phyloP scores from a whole-genome alignment of 2,329 filamentous ascomycete genomes.

The Verticillium nonalfalfae region DNA sequence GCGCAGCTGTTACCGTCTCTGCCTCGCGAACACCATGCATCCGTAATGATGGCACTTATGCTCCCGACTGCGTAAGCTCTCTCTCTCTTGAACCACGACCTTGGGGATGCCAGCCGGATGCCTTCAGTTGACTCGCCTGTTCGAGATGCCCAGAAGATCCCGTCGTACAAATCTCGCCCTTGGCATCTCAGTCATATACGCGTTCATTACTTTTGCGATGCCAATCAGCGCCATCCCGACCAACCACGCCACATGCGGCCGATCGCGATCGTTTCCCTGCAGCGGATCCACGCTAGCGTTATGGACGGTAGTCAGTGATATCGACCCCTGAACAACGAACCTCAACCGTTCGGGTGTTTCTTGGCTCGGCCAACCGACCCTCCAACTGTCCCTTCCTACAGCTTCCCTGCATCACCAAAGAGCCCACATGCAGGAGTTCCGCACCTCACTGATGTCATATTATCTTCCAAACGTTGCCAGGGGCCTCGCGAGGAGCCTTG shows the following conservation, averaged over 20 bases:
- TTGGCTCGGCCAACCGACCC: neutral
- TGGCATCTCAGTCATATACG: neutral
- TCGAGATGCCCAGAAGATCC: neutral
- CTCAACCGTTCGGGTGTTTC: neutral
- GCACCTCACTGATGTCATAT: neutral
- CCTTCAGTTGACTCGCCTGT: neutral
- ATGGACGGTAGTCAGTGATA: neutral
- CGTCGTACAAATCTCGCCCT: neutral
- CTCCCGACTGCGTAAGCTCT: neutral
- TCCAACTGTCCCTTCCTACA: neutral
- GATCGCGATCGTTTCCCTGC: neutral
- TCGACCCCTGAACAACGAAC: neutral
- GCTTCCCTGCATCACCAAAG: neutral
- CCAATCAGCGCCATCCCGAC: neutral
- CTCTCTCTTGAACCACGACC: neutral
- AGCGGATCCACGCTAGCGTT: slow-evolving; percentile 1
- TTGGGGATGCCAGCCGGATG: neutral
- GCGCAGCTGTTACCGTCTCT: neutral
- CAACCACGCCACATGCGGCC: neutral
- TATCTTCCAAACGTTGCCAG: too few species aligned
- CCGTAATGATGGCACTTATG: neutral
- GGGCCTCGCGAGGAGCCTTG: neutral
- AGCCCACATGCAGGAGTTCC: neutral
- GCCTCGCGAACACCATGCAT: neutral
- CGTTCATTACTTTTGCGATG: neutral